A percentile compares a stretch with the other conserved stretches of the same genome.
phyloP scores from a whole-genome alignment of 495 filamentous ascomycete genomes.

The Aspergillus mulundensis region DNA sequence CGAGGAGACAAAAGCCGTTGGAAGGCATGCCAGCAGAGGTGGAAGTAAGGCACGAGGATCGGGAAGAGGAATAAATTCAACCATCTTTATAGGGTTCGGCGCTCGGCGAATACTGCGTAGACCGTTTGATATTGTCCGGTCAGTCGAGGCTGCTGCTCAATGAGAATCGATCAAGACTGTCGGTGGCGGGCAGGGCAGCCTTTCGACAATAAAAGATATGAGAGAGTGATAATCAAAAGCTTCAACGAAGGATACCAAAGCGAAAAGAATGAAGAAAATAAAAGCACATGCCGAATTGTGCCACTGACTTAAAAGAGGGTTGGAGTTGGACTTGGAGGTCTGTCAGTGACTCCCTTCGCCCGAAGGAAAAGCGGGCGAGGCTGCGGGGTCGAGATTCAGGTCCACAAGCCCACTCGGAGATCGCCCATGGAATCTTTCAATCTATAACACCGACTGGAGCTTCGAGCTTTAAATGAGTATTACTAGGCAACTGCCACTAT shows the following conservation, averaged over 20 bases:
- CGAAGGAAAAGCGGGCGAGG: slow-evolving; percentile 24
- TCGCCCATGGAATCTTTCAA: neutral
- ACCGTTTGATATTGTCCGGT: neutral
- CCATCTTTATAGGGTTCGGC: slow-evolving; percentile 28
- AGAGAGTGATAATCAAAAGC: neutral
- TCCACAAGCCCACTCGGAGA: neutral
- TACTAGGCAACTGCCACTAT: no score
- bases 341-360: slow-evolving; percentile 27
- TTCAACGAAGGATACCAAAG: neutral
- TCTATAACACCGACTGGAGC: neutral
- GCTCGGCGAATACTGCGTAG: neutral
- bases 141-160: neutral
- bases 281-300: neutral
- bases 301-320: slow-evolving; percentile 1
- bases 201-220: neutral
- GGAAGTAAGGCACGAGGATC: slow-evolving; percentile 61
- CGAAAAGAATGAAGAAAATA: neutral
- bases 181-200: slow-evolving; percentile 5
- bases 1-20: slow-evolving; percentile 73
- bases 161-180: neutral
- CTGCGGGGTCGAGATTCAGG: slow-evolving; percentile 17
- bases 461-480: neutral
- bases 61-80: slow-evolving; percentile 59
- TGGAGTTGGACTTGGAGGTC: neutral
- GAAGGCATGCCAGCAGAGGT: slow-evolving; percentile 80